Evolutionary conservation across 805 yeast species (phyloP).

Genomic region (Sungouiella thailandica): DNA sequence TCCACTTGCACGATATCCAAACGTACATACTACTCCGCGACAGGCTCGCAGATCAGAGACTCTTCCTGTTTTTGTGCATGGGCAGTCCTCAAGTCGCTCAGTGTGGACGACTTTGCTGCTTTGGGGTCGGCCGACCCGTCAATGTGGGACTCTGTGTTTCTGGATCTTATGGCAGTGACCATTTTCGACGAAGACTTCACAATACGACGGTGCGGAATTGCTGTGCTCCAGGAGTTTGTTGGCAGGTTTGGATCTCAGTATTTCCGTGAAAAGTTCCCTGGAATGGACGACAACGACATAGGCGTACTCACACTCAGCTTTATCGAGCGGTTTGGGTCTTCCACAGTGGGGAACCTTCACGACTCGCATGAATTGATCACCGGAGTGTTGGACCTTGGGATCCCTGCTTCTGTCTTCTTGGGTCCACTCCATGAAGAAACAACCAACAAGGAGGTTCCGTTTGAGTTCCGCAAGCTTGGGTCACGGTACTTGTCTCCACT

Average conservation of each 20-base stretch:
- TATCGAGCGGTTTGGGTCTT: constrained; percentile 56
- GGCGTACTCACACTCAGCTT: constrained; percentile 42
- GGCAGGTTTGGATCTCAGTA: constrained; percentile 60
- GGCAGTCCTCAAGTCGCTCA: constrained; percentile 54
- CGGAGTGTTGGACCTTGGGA: constrained; percentile 20
- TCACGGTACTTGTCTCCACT: constrained; percentile 27
- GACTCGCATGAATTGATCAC: constrained; percentile 14
- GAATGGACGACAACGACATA: constrained; percentile 9
- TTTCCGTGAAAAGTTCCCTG: constrained; percentile 21
- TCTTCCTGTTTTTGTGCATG: constrained; percentile 82
- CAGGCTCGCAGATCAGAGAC: constrained; percentile 74
- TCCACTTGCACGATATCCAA: constrained; percentile 54
- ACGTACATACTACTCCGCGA: constrained; percentile 41
- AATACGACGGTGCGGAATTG: constrained; percentile 76
- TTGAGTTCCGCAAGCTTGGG: constrained; percentile 39
- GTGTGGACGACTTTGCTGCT: constrained; percentile 11
- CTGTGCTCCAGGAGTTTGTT: constrained; percentile 79
- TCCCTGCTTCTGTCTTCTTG: constrained; percentile 22
- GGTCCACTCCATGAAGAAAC: constrained; percentile 26
- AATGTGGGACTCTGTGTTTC: constrained; percentile 19
- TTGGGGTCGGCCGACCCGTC: constrained; percentile 6
- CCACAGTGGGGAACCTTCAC: constrained; percentile 18
- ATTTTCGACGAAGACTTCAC: constrained; percentile 71
- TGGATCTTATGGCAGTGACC: constrained; percentile 45
- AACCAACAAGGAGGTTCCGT: constrained; percentile 29